A percentile compares a stretch with the other conserved stretches of the same genome.
phyloP scores from a whole-genome alignment of 768 basidiomycete species.

The Xerocomellus intermedius region DNA sequence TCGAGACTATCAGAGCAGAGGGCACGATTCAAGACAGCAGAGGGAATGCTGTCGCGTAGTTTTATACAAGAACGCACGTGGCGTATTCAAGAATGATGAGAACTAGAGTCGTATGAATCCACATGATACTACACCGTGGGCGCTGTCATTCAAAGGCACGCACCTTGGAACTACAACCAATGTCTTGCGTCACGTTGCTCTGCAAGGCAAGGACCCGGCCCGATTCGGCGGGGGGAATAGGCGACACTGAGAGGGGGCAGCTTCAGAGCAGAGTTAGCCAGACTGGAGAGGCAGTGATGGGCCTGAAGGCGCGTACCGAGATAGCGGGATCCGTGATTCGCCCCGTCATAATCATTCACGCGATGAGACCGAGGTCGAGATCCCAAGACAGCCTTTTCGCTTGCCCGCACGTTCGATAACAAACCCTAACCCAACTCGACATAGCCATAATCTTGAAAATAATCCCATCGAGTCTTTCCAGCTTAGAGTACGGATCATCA shows the following conservation, averaged over 20 bases:
- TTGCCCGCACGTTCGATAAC: neutral
- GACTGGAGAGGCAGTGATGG: neutral
- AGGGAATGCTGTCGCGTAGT: neutral
- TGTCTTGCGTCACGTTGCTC: neutral
- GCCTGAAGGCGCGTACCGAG: neutral
- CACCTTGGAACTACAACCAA: neutral
- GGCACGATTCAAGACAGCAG: neutral
- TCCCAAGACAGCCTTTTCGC: neutral
- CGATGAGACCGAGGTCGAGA: neutral
- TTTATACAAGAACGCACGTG: conserved; percentile 33
- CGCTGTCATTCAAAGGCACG: conserved; percentile 6
- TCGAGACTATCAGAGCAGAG: neutral
- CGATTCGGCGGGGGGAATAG: neutral
- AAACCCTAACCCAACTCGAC: conserved; percentile 1
- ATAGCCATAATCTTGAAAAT: neutral
- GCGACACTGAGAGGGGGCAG: neutral
- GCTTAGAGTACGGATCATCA: no score
- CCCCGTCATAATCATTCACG: neutral
- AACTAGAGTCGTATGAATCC: neutral
- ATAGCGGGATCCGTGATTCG: neutral
- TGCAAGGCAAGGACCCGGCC: neutral
- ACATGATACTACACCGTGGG: neutral
- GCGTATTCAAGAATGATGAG: neutral
- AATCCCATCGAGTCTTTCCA: neutral
- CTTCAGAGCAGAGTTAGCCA: conserved; percentile 7